Evolutionary conservation across 1,139 yeast species (phyloP), one percentile per base, ranked within the genome.

Genomic region (Petasospora rhodanensis): DNA sequence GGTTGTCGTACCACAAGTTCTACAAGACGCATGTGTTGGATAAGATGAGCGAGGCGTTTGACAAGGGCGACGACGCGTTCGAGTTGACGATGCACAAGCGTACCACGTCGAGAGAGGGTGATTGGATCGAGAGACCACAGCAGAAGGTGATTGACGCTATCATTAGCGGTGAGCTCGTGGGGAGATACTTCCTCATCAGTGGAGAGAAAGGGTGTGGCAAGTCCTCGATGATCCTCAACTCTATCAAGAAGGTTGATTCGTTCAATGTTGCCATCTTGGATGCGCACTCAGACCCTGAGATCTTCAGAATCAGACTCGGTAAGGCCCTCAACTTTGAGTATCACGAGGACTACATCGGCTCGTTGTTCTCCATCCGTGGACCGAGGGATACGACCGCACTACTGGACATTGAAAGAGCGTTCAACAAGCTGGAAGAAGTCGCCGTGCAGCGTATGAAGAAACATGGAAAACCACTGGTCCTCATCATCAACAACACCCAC

Each of bases 161-260:
- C 19, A 66, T 84, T 11, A 55, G 70, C 7, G 95, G 95, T 1
- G 59, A 69, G 13, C 61, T 73, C 2, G 60, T 61, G 11, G 94
- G 95, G 0, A 58, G 91, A 18, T 84, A 84, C 54, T 81, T 76
- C 51, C 59, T 84, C 34, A 55, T 84, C 13, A 73, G 84, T 35
- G 95, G 95, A 16, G 95, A 84, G 55, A 83, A 84, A 53, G 95
- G 95, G 1, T 83, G 93, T 0, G 95, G 95, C 4, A 84, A 84
- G 51, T 79, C 89, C 1, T 79, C 91, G 2, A 51, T 51, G 55
- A 44, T 49, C 5, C 27, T 51, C 15, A 46, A 51, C 15, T 73
- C 89, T 4, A 76, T 84, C 68, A 71, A 76, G 41, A 71, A 76
- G 44, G 74, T 76, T 2, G 62, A 70, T 28, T 87, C 91, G 1